Evolutionary conservation across 2,329 filamentous ascomycete genomes (phyloP).

Genomic region (Aspergillus pseudoglaucus): DNA sequence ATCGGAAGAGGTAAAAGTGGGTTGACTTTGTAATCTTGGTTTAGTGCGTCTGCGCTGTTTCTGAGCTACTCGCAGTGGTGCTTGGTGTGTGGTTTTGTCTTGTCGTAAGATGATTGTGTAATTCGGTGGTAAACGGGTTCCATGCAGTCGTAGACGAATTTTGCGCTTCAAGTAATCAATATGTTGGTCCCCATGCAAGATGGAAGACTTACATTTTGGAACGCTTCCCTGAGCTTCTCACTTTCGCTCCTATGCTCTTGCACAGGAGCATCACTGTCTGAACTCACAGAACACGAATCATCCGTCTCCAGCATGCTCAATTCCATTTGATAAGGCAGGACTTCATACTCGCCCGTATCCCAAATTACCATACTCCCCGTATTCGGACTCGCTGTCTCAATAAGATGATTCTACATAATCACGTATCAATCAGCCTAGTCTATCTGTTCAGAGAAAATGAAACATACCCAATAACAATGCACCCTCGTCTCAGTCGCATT

Average conservation of each 20-base stretch:
- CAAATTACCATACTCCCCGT: conserved; percentile 57
- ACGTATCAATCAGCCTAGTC: not conserved
- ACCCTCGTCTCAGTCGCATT: conserved; percentile 58
- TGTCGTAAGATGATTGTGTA: conserved; percentile 53
- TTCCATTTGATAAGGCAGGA: conserved; percentile 42
- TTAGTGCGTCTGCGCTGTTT: conserved; percentile 15
- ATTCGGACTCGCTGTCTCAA: conserved; percentile 50
- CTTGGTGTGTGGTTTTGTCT: conserved; percentile 17
- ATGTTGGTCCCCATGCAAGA: no score
- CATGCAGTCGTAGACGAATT: conserved; percentile 51
- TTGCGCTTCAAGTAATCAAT: conserved; percentile 41
- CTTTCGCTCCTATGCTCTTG: conserved; percentile 23
- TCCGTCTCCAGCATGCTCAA: conserved; percentile 26
- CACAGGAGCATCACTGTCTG: conserved; percentile 2
- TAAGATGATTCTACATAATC: conserved; percentile 50
- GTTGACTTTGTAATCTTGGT: not conserved
- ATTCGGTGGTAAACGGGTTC: conserved; percentile 46
- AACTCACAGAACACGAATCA: conserved; percentile 18
- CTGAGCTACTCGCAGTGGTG: conserved; percentile 9
- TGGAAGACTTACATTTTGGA: conserved; percentile 44
- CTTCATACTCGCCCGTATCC: conserved; percentile 55
- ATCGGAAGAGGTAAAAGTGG: conserved; percentile 5
- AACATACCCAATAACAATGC: conserved; percentile 52
- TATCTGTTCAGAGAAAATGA: not conserved
- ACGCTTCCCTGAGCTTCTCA: conserved; percentile 47